Evolutionary conservation across 768 basidiomycete species (phyloP), one percentile per base, ranked within the genome.

Genomic region (Tylopilus felleus): DNA sequence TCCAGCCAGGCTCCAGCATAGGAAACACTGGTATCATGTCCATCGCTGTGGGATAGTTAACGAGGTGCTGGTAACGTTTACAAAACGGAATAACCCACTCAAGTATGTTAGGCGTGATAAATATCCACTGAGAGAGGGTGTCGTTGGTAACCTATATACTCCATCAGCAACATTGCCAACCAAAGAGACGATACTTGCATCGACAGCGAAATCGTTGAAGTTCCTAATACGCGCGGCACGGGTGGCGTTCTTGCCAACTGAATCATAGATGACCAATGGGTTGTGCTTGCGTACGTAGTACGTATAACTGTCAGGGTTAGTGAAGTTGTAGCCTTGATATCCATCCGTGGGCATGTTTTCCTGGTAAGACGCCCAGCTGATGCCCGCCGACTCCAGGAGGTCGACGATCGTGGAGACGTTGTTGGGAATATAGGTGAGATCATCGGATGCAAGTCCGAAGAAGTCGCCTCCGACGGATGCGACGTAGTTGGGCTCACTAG

Each of bases 31-130:
- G 84, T 85, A 63, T 86, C 83, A 56, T 84, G 85, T 1, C 69
- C 83, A 54, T 84, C 83, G 60, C 85, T 77, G 46, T 75, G 61
- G 28, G 22, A 8, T 19, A 19, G 19, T 55, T 7, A 47, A 40
- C 23, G 19, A 27, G 3, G 14, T 7, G 29, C 23, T 13, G 14
- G 14, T 23, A 2, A 14, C 5, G 4, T 5, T 28, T 10, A 7
- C 23, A 4, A 36, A 51, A 7, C 10, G 16, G n/a, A 7, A n/a
- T 27, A 70, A 56, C 68, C 4, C 25, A 64, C 67, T 70, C 45
- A 28, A 56, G 55, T 10, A 82, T 70, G 64, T 86, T 86, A 10
- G 85, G 85, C 1, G 84, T 85, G 51, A 86, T 73, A 56, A 81
- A 85, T 8, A 74, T 58, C 81, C 83, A 85, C 52, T 85, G 83